These are phyloP conservation scores for Striga asiatica DNA, from an alignment of 257 asterid species.

Conservation along the genomic window DNA sequence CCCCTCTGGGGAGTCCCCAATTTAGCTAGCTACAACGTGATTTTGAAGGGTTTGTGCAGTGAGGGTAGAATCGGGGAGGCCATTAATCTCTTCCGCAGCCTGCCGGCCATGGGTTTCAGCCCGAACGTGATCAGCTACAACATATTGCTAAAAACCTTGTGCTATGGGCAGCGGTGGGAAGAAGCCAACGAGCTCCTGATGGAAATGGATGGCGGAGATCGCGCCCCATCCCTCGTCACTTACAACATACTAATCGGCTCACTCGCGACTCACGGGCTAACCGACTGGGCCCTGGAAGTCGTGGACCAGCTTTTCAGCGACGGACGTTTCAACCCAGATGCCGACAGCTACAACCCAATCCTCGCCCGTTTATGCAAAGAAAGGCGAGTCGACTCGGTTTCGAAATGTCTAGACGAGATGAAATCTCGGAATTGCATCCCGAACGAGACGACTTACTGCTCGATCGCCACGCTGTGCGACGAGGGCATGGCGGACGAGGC, in stretches of 20 bases:
- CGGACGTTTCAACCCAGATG: neutral
- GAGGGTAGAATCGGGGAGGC: neutral
- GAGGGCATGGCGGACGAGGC: neutral
- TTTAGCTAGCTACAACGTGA: neutral
- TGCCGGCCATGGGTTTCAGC: neutral
- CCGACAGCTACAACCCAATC: neutral
- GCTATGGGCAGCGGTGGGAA: neutral
- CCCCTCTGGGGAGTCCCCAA: neutral
- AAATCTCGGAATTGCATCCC: neutral
- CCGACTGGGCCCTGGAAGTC: neutral
- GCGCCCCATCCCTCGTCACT: neutral
- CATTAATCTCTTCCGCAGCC: neutral
- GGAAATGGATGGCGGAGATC: neutral
- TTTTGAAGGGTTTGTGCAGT: neutral
- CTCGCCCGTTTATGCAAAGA: neutral
- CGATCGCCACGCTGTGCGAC: neutral
- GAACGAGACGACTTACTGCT: neutral
- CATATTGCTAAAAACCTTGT: neutral
- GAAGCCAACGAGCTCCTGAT: neutral
- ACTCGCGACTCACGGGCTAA: neutral
- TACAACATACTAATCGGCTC: neutral
- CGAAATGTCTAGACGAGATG: neutral
- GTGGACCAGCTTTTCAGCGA: neutral
- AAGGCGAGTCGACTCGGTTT: neutral
- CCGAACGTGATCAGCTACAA: neutral